Evolutionary conservation across 2,329 filamentous ascomycete genomes (phyloP).

Genomic region (Fusarium sp.): DNA sequence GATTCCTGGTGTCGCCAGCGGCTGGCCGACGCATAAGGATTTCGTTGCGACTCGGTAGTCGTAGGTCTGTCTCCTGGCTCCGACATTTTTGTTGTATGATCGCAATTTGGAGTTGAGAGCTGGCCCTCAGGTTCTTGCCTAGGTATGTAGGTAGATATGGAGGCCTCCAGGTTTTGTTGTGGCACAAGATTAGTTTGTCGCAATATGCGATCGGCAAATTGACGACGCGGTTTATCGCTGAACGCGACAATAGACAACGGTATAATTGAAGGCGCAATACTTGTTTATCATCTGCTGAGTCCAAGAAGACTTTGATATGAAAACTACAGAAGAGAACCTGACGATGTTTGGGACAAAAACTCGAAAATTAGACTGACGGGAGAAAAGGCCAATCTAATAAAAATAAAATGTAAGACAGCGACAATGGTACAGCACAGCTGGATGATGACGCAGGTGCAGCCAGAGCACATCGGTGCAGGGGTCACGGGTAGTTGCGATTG

Average conservation of each 20-base stretch:
- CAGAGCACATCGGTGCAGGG: conserved; percentile 19
- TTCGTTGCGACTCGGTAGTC: conserved; percentile 50
- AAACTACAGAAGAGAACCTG: background rate
- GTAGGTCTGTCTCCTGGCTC: conserved; percentile 31
- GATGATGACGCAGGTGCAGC: conserved; percentile 40
- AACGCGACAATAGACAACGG: conserved; percentile 7
- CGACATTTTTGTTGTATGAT: conserved; percentile 34
- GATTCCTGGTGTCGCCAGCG: conserved; percentile 74
- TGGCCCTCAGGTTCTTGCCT: background rate
- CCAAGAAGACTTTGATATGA: background rate
- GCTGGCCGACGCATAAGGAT: conserved; percentile 66
- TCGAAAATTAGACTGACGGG: background rate
- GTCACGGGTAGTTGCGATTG: background rate
- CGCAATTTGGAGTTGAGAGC: background rate
- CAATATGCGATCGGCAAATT: conserved; percentile 18
- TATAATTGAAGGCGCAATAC: background rate
- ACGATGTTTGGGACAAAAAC: conserved; percentile 14
- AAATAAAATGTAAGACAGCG: conserved; percentile 12
- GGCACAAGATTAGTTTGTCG: conserved; percentile 18
- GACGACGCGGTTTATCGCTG: conserved; percentile 18
- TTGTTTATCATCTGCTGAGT: background rate
- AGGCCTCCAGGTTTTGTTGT: conserved; percentile 24
- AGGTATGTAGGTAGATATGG: background rate
- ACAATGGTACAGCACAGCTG: background rate
- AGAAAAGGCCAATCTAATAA: conserved; percentile 14